phyloP scores from a whole-genome alignment of 1,284 basidiomycete species.

The Hemileia vastatrix region DNA sequence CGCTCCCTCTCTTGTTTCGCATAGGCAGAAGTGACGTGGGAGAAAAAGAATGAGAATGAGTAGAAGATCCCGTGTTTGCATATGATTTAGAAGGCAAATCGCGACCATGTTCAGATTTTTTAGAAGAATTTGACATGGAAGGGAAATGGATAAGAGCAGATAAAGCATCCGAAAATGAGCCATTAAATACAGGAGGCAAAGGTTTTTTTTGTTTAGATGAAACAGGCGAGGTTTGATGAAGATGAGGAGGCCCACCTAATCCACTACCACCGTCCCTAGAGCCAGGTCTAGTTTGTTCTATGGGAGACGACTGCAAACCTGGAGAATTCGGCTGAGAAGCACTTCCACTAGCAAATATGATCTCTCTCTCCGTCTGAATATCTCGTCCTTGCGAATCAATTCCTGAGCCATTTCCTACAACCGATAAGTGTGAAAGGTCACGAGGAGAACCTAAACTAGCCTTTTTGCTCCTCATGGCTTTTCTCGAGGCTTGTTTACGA shows the following conservation, averaged over 20 bases:
- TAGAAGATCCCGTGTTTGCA: too few species aligned
- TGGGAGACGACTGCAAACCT: background rate
- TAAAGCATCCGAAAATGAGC: conserved; percentile 24
- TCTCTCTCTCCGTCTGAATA: background rate
- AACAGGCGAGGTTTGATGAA: background rate
- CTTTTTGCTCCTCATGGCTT: conserved; percentile 25
- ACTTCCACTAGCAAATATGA: background rate
- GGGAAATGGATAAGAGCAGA: conserved; percentile 23
- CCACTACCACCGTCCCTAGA: too few species aligned
- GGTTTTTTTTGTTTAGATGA: conserved; percentile 1
- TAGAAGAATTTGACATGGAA: background rate
- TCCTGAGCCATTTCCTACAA: background rate
- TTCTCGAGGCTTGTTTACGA: conserved; percentile 45
- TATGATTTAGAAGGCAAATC: too few species aligned
- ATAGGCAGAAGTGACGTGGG: too few species aligned
- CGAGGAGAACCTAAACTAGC: conserved; percentile 8
- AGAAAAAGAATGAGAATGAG: too few species aligned
- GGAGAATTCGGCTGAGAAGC: background rate
- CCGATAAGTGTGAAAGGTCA: conserved; percentile 2
- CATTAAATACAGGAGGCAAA: conserved; percentile 14
- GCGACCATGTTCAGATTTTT: too few species aligned
- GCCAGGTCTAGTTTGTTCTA: background rate
- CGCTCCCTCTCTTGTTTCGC: too few species aligned
- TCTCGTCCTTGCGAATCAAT: background rate
- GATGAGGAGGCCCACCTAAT: conserved; percentile 6